Percentiles rank a stretch among this genome's conserved stretches.
phyloP scores from a whole-genome alignment of 2,329 filamentous ascomycete genomes.

The Trichocomaceae sp. region DNA sequence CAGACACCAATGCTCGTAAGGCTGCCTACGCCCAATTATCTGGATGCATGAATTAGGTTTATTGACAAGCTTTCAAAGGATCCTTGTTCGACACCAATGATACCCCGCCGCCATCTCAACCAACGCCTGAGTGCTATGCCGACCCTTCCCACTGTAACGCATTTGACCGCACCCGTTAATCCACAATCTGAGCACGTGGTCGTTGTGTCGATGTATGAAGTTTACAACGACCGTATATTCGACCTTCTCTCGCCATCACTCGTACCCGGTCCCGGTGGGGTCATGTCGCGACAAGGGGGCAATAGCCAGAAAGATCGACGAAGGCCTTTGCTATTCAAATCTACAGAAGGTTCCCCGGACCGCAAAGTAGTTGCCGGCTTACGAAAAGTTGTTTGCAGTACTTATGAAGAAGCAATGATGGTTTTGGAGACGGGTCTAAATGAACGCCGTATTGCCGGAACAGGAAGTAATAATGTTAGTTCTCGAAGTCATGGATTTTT shows the following conservation, averaged over 20 bases:
- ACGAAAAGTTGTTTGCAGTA: constrained; percentile 80
- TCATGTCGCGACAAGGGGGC: constrained; percentile 36
- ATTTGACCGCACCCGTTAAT: constrained; percentile 61
- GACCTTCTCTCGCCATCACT: constrained; percentile 65
- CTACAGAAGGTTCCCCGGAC: constrained; percentile 78
- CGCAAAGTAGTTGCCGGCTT: constrained; percentile 92
- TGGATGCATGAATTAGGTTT: background rate
- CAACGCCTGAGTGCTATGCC: constrained; percentile 66
- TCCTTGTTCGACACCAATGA: constrained; percentile 46
- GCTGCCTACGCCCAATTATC: background rate
- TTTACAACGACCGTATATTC: constrained; percentile 97
- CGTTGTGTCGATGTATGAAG: constrained; percentile 95
- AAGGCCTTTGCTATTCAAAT: constrained; percentile 84
- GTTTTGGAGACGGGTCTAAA: constrained; percentile 84
- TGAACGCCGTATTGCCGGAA: constrained; percentile 81
- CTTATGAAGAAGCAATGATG: constrained; percentile 74
- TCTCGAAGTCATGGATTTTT: constrained; percentile 96
- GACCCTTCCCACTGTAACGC: constrained; percentile 65
- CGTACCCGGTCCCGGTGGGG: constrained; percentile 36
- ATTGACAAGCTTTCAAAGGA: constrained; percentile 6
- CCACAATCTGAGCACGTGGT: constrained; percentile 73
- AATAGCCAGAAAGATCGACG: constrained; percentile 62
- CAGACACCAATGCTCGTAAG: constrained; percentile 41
- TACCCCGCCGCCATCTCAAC: constrained; percentile 53
- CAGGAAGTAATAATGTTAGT: constrained; percentile 85